Evolutionary conservation across 2,329 filamentous ascomycete genomes (phyloP).

Genomic region (Tolypocladium sp.): DNA sequence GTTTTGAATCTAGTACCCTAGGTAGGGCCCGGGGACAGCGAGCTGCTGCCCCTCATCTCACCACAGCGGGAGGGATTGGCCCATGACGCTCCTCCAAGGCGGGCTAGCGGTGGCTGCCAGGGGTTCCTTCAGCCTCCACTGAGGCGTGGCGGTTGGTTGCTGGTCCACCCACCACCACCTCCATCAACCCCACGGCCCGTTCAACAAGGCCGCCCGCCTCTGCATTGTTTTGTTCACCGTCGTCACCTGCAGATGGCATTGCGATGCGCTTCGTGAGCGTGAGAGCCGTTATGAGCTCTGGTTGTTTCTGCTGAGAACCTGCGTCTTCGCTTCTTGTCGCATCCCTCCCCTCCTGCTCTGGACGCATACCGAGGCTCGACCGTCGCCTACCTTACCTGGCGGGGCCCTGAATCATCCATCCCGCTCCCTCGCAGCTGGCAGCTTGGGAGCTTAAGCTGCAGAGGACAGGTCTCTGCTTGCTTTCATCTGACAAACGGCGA

Average conservation of each 20-base stretch:
- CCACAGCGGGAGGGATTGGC: background rate
- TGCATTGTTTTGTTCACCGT: background rate
- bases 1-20: background rate
- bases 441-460: background rate
- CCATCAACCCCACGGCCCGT: background rate
- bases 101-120: background rate
- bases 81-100: background rate
- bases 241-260: background rate
- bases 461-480: background rate
- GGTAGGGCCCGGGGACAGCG: background rate
- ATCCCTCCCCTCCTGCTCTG: background rate
- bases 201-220: slow-evolving; percentile 1
- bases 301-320: background rate
- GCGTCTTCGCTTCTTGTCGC: background rate
- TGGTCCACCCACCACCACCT: background rate
- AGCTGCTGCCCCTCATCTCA: background rate
- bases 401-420: background rate
- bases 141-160: background rate
- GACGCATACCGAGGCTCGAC: background rate
- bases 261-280: background rate
- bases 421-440: background rate
- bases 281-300: background rate
- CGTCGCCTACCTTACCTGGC: background rate
- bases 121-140: background rate
- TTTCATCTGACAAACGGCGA: background rate